Conservation (phyloP, 139 green algal genomes). For the Tetraselmis chui region DNA sequence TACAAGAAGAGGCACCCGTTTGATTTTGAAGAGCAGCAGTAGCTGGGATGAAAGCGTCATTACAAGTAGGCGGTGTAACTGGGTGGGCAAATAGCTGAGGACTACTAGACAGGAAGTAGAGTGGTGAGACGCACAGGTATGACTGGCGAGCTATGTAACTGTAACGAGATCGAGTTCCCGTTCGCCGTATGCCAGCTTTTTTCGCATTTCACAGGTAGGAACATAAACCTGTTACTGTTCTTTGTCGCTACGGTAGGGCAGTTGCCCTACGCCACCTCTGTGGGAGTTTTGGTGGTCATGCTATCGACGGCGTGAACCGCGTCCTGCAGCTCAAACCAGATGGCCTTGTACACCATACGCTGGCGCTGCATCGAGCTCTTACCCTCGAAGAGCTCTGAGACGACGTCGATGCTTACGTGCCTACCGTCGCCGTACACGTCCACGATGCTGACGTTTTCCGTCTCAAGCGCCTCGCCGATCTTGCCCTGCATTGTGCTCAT, state of each 20-base stretch:
- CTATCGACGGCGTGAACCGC: conserved; percentile 76
- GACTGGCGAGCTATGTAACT: background rate
- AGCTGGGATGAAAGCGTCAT: background rate
- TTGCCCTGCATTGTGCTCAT: conserved; percentile 44
- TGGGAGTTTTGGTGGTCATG: conserved; percentile 69
- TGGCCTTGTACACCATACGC: conserved; percentile 43
- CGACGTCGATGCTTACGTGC: conserved; percentile 74
- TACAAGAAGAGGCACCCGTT: background rate
- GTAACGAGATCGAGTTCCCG: background rate
- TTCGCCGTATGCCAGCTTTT: background rate
- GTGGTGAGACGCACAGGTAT: background rate
- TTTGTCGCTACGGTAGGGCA: background rate
- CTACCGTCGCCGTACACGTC: conserved; percentile 73
- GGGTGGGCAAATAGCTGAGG: background rate
- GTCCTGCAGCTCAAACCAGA: conserved; percentile 78
- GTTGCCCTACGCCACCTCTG: conserved; percentile 31
- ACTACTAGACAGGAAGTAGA: background rate
- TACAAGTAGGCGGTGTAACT: background rate
- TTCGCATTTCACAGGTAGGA: background rate
- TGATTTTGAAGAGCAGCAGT: background rate
- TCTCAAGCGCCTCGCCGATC: conserved; percentile 34
- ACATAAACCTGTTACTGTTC: background rate
- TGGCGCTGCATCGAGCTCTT: conserved; percentile 38
- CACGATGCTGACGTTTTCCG: conserved; percentile 40
- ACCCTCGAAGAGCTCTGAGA: conserved; percentile 62